phyloP scores from a whole-genome alignment of 352 stramenopile species.

The Plasmopara muralis region DNA sequence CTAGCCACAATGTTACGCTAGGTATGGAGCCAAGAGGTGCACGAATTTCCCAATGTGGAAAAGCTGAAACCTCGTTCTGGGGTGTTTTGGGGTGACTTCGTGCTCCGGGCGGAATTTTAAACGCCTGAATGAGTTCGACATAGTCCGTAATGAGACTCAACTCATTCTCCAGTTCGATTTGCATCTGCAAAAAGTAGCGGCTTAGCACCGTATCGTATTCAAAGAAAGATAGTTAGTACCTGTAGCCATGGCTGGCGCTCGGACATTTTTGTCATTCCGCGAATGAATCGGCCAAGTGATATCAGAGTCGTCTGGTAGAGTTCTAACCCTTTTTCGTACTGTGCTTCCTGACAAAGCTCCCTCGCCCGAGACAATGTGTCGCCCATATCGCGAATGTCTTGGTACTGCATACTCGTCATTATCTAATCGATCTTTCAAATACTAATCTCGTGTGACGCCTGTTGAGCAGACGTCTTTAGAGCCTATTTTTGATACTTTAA shows the following conservation, averaged over 20 bases:
- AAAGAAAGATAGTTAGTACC: slow-evolving; percentile 13
- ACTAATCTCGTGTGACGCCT: background rate
- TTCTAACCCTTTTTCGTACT: slow-evolving; percentile 56
- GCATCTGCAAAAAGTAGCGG: slow-evolving; percentile 35
- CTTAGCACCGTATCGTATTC: background rate
- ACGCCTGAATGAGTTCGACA: slow-evolving; percentile 58
- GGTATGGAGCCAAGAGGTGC: slow-evolving; percentile 19
- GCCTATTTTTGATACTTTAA: too few species aligned
- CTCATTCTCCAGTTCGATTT: slow-evolving; percentile 80
- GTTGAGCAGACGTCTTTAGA: too few species aligned
- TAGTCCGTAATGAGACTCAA: slow-evolving; percentile 74
- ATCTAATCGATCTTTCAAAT: background rate
- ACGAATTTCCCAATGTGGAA: slow-evolving; percentile 51
- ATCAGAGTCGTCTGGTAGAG: slow-evolving; percentile 57
- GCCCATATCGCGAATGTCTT: slow-evolving; percentile 64
- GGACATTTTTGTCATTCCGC: slow-evolving; percentile 56
- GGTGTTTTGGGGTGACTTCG: slow-evolving; percentile 25
- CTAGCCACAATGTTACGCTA: slow-evolving; percentile 7
- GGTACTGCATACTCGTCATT: slow-evolving; percentile 45
- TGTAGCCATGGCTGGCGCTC: slow-evolving; percentile 80
- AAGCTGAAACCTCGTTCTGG: slow-evolving; percentile 20
- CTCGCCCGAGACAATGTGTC: slow-evolving; percentile 51
- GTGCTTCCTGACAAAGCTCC: slow-evolving; percentile 53
- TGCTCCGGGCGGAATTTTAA: slow-evolving; percentile 44
- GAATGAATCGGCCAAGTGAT: slow-evolving; percentile 55